phyloP scores from a whole-genome alignment of 2,329 filamentous ascomycete species.

The Phyllosticta capitalensis region DNA sequence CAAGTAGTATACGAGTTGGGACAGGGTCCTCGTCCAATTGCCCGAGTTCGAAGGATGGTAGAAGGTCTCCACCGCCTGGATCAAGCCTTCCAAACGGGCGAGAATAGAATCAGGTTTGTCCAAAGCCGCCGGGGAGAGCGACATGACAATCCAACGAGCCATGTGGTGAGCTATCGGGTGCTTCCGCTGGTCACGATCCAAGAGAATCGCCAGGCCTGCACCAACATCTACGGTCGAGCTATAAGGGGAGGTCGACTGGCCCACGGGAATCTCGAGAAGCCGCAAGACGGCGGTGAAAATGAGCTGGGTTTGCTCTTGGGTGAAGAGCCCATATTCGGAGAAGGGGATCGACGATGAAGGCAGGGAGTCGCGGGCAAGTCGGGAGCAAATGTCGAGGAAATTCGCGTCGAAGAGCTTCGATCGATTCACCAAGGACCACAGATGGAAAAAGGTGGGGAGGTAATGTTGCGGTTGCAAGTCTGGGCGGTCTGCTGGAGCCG shows the following conservation, averaged over 20 bases:
- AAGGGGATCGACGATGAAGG: slow-evolving; percentile 67
- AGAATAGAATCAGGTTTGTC: slow-evolving; percentile 71
- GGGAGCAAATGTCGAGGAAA: slow-evolving; percentile 82
- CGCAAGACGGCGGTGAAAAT: slow-evolving; percentile 88
- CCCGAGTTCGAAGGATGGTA: slow-evolving; percentile 98
- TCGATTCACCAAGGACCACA: slow-evolving; percentile 88
- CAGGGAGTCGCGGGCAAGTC: slow-evolving; percentile 76
- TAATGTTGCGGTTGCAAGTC: slow-evolving; percentile 83
- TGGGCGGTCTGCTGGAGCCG: slow-evolving; percentile 59
- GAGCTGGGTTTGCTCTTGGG: slow-evolving; percentile 78
- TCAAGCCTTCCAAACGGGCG: slow-evolving; percentile 76
- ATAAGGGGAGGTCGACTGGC: slow-evolving; percentile 90
- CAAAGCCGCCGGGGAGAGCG: slow-evolving; percentile 74
- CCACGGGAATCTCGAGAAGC: slow-evolving; percentile 89
- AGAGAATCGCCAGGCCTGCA: slow-evolving; percentile 71
- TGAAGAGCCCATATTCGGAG: slow-evolving; percentile 81
- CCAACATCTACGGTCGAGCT: slow-evolving; percentile 69
- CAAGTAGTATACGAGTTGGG: slow-evolving; percentile 84
- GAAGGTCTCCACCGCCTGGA: slow-evolving; percentile 95
- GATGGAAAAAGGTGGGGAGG: slow-evolving; percentile 87
- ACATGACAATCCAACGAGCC: slow-evolving; percentile 87
- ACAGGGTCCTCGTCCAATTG: slow-evolving; percentile 78
- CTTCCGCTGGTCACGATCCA: slow-evolving; percentile 89
- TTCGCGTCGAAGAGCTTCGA: slow-evolving; percentile 80
- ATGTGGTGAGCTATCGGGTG: slow-evolving; percentile 88